Conservation (phyloP, 208 protist species). For the Acanthamoeba lugdunensis region DNA sequence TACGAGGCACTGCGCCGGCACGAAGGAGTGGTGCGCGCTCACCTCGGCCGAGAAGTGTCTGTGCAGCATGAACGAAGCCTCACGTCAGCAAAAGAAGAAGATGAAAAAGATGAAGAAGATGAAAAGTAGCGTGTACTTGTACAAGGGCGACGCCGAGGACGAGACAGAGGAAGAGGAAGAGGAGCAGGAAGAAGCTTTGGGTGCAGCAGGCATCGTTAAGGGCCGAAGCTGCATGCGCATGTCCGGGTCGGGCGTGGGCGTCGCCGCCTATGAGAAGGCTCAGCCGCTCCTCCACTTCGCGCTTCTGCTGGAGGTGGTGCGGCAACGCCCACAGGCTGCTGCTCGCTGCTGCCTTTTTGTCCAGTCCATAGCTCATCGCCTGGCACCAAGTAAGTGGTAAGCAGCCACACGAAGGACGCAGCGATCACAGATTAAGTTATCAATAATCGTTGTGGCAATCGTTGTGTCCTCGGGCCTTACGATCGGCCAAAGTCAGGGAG, state of each 20-base stretch:
- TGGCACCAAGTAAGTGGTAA: no score
- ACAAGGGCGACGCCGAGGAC: not conserved
- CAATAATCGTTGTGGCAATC: no score
- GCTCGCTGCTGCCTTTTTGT: no score
- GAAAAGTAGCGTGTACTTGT: not conserved
- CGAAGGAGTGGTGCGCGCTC: not conserved
- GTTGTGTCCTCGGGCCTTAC: no score
- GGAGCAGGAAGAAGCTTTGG: conserved; percentile 23
- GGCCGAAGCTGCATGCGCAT: no score
- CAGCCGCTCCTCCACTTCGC: not conserved
- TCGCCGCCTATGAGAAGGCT: not conserved
- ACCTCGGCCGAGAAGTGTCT: conserved; percentile 14
- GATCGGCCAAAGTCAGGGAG: no score
- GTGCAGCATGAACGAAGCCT: not conserved
- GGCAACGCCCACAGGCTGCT: conserved; percentile 14
- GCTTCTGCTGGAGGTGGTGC: not conserved
- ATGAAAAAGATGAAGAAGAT: not conserved
- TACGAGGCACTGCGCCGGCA: conserved; percentile 4
- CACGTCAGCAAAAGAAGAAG: not conserved
- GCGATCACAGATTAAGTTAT: no score
- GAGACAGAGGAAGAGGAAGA: conserved; percentile 1
- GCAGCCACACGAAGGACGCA: no score
- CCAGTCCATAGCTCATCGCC: no score
- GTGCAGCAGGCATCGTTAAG: conserved; percentile 21
- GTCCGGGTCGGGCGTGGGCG: not conserved